Base-by-base conservation (phyloP, 2,329 filamentous ascomycete genomes). In the Teratosphaeria epicoccoides region DNA sequence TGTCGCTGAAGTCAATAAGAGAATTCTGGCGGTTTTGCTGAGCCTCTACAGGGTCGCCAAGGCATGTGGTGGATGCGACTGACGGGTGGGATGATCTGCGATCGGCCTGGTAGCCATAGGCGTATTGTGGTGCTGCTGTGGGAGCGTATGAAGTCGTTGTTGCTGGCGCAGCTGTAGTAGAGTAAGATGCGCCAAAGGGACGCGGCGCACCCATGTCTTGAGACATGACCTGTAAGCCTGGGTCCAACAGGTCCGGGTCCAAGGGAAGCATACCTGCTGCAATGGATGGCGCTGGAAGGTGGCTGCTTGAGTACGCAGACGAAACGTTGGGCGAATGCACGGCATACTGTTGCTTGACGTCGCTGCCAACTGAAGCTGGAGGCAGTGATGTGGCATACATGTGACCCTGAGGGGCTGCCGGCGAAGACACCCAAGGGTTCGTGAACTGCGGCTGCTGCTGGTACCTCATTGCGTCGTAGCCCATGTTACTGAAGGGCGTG, bases 21-120 rank as follows among this genome's bases (percentile, higher is more conserved):
- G 80, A 79, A 68, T 74, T 79, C 71, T 77, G 80, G 67, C 74
- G 79, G 63, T 78, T 67, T 57, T 69, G 68, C 54, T 70, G 68
- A 53, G 67, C 63, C 59, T 74, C 72, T 63, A 70, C 58, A 51
- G 71, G 67, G 53, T 71, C 68, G 62, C 72, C 72, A 65, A 77
- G 70, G 66, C 75, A 71, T 62, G 71, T 67, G 61, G 69, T 68
- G 65, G 80, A 79, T 63, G 73, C 70, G 71, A 87, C 85, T 84
- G 78, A 94, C 85, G 87, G 80, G 72, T 93, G 87, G 61, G 89
- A 91, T 64, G 88, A 83, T 69, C 88, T 85, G 71, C 88, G 76
- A 65, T 76, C 72, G 76, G 67, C 80, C 65, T 68, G 79, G 73
- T 68, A 82, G 70, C 62, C 76, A 71, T 70, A 71, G 52, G 83